Evolutionary conservation across 2,329 filamentous ascomycete genomes (phyloP), one percentile per base, ranked within the genome.

Genomic region (Fusarium hainanense): DNA sequence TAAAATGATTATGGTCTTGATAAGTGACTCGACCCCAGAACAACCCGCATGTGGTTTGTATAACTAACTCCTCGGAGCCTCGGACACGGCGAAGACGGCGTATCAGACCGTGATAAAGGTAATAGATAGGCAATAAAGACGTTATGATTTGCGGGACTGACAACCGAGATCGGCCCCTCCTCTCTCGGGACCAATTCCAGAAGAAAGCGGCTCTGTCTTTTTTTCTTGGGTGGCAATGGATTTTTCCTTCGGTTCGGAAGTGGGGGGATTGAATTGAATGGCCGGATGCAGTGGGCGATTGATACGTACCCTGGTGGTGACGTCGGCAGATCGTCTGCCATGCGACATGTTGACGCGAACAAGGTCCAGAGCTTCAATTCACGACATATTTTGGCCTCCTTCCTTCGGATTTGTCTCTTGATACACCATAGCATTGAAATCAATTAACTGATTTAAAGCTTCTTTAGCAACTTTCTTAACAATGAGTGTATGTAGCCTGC

Each of bases 51-150:
- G 44, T 37, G 43, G 25, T 44, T n/a, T 63, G 51, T 62, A 59
- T 28, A 73, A 70, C 66, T 73, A 71, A 71, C 66, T 73, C 70
- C 60, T 74, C 72, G 72, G 72, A 64, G 64, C 50, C 42, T 49
- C 61, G 49, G 57, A 63, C 46, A 46, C 55, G 48, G 62, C 66
- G 57, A 67, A 60, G 46, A 52, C 52, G 59, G 59, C 42, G 58
- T 47, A 66, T 67, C 42, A 67, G 46, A 16, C 56, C 50, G 63
- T 56, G 56, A 47, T 55, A 57, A 54, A 56, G 41, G 28, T 54
- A 48, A 50, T 28, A 23, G 63, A 67, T 67, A 69, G 59, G 74
- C 76, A 79, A 78, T 79, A 49, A 75, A 74, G 76, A 55, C 69
- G 65, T 34, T 70, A 64, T 70, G 77, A 79, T 79, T 79, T 74